These are phyloP conservation scores for Penicillium sp. DNA, from an alignment of 2,329 filamentous ascomycete genomes.

Conservation along the genomic window DNA sequence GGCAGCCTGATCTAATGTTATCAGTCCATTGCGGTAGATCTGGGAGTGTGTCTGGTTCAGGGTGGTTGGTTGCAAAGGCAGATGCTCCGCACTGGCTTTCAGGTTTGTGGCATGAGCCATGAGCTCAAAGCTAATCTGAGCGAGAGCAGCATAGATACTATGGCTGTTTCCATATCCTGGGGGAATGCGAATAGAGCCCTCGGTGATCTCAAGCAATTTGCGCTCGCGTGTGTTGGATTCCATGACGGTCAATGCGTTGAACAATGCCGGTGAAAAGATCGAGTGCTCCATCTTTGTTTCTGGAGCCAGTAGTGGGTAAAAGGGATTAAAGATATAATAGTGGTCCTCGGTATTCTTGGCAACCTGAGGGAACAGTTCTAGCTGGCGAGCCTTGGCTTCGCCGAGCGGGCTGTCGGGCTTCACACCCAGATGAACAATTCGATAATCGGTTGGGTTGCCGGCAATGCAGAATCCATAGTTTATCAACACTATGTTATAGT, in stretches of 20 bases:
- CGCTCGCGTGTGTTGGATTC: constrained; percentile 45
- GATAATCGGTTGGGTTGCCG: constrained; percentile 47
- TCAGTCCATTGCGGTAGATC: constrained; percentile 45
- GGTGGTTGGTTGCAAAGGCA: constrained; percentile 33
- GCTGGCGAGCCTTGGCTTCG: constrained; percentile 36
- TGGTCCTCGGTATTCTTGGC: constrained; percentile 35
- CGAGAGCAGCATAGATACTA: constrained; percentile 40
- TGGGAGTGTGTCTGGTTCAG: constrained; percentile 44
- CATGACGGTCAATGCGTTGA: constrained; percentile 45
- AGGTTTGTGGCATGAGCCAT: constrained; percentile 41
- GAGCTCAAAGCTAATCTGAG: constrained; percentile 45
- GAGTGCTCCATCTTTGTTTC: constrained; percentile 40
- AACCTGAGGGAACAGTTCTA: constrained; percentile 35
- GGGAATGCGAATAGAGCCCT: constrained; percentile 33
- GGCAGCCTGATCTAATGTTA: constrained; percentile 42
- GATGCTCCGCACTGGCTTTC: constrained; percentile 28
- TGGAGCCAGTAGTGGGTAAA: constrained; percentile 42
- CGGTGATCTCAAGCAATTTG: constrained; percentile 35
- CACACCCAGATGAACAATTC: constrained; percentile 42
- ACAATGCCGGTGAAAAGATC: constrained; percentile 45
- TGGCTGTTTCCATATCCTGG: constrained; percentile 38
- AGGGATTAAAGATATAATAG: constrained; percentile 48
- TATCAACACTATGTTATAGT: constrained; percentile 39
- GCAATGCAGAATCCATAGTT: constrained; percentile 49
- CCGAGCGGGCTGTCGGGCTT: constrained; percentile 42